phyloP scores from a whole-genome alignment of 768 basidiomycete genomes.

The Amanita jacksonii region DNA sequence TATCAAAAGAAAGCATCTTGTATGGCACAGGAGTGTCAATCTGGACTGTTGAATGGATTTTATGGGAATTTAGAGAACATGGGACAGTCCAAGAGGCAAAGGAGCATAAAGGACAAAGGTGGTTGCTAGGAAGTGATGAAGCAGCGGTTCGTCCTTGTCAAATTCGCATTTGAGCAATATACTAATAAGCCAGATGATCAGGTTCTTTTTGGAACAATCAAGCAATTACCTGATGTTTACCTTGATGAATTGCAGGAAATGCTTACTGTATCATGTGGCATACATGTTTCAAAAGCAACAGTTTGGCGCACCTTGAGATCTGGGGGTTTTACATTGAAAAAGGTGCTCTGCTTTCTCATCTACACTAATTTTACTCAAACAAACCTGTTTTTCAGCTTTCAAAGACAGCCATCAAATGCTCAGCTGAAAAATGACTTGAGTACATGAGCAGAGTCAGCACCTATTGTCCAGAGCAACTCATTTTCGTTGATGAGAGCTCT shows the following conservation, averaged over 20 bases:
- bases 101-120: background rate
- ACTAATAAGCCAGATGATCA: no score
- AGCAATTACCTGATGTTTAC: constrained; percentile 17
- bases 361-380: background rate
- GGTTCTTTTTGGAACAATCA: constrained; percentile 3
- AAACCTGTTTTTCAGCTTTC: constrained; percentile 6
- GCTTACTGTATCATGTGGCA: constrained; percentile 13
- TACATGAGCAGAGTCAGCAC: constrained; percentile 9
- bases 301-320: constrained; percentile 15
- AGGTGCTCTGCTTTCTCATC: background rate
- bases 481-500: constrained; percentile 25
- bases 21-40: constrained; percentile 2
- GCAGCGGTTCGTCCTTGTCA: background rate
- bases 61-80: background rate
- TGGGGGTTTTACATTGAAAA: background rate
- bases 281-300: constrained; percentile 14
- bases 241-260: constrained; percentile 19
- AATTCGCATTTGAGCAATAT: background rate
- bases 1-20: background rate
- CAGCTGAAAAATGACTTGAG: constrained; percentile 9
- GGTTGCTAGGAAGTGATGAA: background rate
- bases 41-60: constrained; percentile 3
- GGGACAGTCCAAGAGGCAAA: background rate
- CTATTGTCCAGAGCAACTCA: constrained; percentile 17
- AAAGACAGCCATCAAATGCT: constrained; percentile 14